These are phyloP conservation scores for Calonectria leucothoes DNA, from an alignment of 2,329 filamentous ascomycete genomes.

Conservation along the genomic window DNA sequence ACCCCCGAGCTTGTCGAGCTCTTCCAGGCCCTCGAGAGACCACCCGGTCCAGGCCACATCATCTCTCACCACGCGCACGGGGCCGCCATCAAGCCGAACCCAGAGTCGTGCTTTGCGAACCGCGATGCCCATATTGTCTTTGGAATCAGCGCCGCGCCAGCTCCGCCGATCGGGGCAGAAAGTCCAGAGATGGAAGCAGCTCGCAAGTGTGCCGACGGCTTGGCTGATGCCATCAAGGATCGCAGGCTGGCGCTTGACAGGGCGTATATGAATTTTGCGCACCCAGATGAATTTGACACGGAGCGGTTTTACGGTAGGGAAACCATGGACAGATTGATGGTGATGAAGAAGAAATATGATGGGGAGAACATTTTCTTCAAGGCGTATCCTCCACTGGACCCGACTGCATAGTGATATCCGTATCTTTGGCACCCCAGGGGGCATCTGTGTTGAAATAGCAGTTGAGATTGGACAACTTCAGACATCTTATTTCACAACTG, in stretches of 20 bases:
- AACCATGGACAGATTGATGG: neutral
- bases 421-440: no score
- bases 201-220: neutral
- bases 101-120: neutral
- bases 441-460: no score
- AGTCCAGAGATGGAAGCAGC: neutral
- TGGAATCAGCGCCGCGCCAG: neutral
- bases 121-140: slow-evolving; percentile 2
- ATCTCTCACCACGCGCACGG: slow-evolving; percentile 7
- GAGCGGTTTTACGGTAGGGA: slow-evolving; percentile 1
- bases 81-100: neutral
- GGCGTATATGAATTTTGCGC: slow-evolving; percentile 10
- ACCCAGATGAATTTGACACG: neutral
- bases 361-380: slow-evolving; percentile 6
- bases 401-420: neutral
- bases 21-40: neutral
- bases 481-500: no score
- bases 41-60: neutral
- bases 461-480: no score
- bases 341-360: neutral
- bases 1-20: slow-evolving; percentile 1
- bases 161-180: neutral
- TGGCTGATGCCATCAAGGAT: neutral
- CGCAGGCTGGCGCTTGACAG: neutral
- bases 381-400: slow-evolving; percentile 1